phyloP scores from a whole-genome alignment of 1,284 basidiomycete species.

The Ganoderma meredithae region DNA sequence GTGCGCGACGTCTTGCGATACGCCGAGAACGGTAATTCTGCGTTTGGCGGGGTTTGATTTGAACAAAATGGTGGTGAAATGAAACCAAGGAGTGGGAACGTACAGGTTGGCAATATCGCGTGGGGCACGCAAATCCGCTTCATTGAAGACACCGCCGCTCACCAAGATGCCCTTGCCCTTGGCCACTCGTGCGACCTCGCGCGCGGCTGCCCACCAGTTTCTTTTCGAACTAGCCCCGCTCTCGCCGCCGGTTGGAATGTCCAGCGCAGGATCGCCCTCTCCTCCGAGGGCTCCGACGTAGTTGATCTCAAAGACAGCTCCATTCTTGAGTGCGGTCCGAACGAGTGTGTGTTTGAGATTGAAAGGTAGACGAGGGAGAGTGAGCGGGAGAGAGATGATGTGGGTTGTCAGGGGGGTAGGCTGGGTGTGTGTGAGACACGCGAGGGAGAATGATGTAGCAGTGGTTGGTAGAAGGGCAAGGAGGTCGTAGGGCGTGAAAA shows the following conservation, averaged over 20 bases:
- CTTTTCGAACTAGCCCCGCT: conserved; percentile 63
- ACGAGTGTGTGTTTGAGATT: conserved; percentile 85
- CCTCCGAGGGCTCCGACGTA: conserved; percentile 78
- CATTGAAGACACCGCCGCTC: conserved; percentile 64
- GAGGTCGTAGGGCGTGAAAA: conserved; percentile 76
- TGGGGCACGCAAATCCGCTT: conserved; percentile 70
- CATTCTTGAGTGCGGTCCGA: conserved; percentile 82
- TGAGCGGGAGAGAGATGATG: conserved; percentile 85
- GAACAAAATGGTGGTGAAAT: neutral
- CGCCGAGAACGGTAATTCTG: conserved; percentile 67
- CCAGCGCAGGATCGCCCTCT: conserved; percentile 55
- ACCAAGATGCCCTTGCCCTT: conserved; percentile 79
- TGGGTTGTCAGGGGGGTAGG: conserved; percentile 84
- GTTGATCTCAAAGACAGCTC: conserved; percentile 83
- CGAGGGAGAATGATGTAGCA: conserved; percentile 73
- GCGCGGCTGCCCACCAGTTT: conserved; percentile 84
- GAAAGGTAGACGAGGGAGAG: conserved; percentile 79
- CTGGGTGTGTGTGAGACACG: conserved; percentile 82
- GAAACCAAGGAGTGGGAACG: conserved; percentile 36
- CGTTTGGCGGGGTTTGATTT: conserved; percentile 1
- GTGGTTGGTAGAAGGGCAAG: conserved; percentile 79
- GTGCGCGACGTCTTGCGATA: conserved; percentile 72
- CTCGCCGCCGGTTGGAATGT: conserved; percentile 57
- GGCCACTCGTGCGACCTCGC: conserved; percentile 77
- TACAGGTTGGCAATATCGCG: conserved; percentile 80